Evolutionary conservation across 768 basidiomycete genomes (phyloP).

Genomic region (Tricholoma hemisulphureum): DNA sequence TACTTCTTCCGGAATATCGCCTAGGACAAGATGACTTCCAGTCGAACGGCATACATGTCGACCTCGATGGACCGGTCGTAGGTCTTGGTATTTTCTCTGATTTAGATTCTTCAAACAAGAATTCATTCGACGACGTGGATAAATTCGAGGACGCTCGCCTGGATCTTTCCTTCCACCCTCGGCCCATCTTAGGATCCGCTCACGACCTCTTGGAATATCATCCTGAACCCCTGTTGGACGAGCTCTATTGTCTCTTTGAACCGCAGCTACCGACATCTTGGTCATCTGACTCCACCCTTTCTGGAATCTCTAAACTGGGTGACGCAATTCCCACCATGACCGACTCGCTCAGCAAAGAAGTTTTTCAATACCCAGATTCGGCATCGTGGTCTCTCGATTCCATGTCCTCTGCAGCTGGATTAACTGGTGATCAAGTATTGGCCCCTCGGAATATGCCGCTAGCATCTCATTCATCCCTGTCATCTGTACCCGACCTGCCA

Average conservation of each 20-base stretch:
- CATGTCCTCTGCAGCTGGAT: constrained; percentile 29
- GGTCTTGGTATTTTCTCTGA: constrained; percentile 30
- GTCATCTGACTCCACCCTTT: constrained; percentile 8
- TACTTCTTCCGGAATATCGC: constrained; percentile 12
- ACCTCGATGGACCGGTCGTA: not conserved
- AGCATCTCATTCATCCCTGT: not conserved
- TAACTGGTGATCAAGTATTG: constrained; percentile 34
- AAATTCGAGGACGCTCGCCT: not conserved
- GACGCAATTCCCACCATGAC: not conserved
- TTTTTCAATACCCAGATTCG: constrained; percentile 4
- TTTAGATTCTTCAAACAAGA: too few relatives aligned
- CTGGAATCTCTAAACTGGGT: not conserved
- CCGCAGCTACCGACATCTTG: constrained; percentile 9
- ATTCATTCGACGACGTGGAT: too few relatives aligned
- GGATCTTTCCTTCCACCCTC: not conserved
- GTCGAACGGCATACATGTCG: constrained; percentile 26
- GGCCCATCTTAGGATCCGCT: not conserved
- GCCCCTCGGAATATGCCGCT: constrained; percentile 28
- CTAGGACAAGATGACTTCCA: constrained; percentile 32
- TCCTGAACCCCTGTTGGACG: constrained; percentile 12
- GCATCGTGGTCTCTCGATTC: constrained; percentile 21
- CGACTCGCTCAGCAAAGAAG: constrained; percentile 1
- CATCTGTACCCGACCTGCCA: not conserved
- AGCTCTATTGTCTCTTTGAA: constrained; percentile 12
- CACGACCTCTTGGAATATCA: constrained; percentile 8